Conservation (phyloP, 2,329 filamentous ascomycete genomes). For the Cordyceps cicadae region DNA sequence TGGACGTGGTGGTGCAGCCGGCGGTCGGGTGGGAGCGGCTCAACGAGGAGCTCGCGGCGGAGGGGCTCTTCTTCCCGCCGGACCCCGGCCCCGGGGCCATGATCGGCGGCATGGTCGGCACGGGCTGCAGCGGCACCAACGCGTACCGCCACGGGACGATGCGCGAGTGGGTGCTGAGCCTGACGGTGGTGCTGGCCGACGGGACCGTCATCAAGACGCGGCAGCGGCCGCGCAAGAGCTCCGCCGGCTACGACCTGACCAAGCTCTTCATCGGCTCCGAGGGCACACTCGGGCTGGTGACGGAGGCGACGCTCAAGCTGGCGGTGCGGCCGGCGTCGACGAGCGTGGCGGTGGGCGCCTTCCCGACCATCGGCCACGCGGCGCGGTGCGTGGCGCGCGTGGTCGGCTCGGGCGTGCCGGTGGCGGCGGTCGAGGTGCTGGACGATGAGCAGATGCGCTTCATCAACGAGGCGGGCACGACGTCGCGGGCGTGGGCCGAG, state of each 20-base stretch:
- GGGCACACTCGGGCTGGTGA: constrained; percentile 84
- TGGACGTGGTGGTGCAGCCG: constrained; percentile 70
- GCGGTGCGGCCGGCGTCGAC: constrained; percentile 72
- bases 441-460: constrained; percentile 82
- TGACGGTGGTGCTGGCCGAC: constrained; percentile 85
- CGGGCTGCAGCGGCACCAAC: constrained; percentile 70
- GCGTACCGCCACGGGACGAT: constrained; percentile 90
- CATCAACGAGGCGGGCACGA: constrained; percentile 59
- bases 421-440: constrained; percentile 87
- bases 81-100: constrained; percentile 86
- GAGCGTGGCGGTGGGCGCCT: constrained; percentile 66
- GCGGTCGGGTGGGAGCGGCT: constrained; percentile 81
- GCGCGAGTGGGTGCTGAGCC: constrained; percentile 82
- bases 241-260: constrained; percentile 85
- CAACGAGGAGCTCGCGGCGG: constrained; percentile 65
- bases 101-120: constrained; percentile 85
- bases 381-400: constrained; percentile 74
- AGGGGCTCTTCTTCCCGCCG: constrained; percentile 83
- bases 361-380: constrained; percentile 55
- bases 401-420: constrained; percentile 70
- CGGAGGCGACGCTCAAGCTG: constrained; percentile 82
- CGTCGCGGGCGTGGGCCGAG: constrained; percentile 60
- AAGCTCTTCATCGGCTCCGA: constrained; percentile 85
- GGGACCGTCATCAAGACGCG: constrained; percentile 84
- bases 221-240: constrained; percentile 80